Conservation (phyloP, 164 flowering plant species). For the Berberis vulgaris region DNA sequence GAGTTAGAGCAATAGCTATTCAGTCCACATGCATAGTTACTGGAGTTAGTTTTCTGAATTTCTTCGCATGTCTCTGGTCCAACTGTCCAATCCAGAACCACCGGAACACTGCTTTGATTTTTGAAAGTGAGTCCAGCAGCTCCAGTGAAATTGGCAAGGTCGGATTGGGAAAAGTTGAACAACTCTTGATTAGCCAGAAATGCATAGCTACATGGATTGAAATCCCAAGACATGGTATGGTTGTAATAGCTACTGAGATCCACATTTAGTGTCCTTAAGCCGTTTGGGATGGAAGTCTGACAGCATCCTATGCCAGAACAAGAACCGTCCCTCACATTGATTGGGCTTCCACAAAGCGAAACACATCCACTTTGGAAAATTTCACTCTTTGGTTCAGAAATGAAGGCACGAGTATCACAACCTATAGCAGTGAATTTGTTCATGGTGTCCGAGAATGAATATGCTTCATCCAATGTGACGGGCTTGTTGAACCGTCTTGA, state of each 20-base stretch:
- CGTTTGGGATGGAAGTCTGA: constrained; percentile 9
- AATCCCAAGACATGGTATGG: not conserved
- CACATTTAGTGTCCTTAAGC: not conserved
- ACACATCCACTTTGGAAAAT: constrained; percentile 5
- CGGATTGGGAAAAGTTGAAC: constrained; percentile 1
- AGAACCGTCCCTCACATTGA: not conserved
- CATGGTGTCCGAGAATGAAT: constrained; percentile 5
- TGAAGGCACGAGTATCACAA: constrained; percentile 12
- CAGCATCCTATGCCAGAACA: constrained; percentile 19
- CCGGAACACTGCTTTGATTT: not conserved
- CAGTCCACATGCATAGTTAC: constrained; percentile 5
- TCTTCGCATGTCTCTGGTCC: constrained; percentile 9
- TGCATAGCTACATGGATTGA: constrained; percentile 13
- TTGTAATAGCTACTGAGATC: not conserved
- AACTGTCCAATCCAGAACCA: constrained; percentile 11
- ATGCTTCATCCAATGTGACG: not conserved
- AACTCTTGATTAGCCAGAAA: constrained; percentile 5
- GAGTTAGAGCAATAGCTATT: constrained; percentile 5
- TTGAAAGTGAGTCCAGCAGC: not conserved
- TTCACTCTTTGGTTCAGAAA: not conserved
- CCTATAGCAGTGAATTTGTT: constrained; percentile 15
- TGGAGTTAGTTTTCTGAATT: not conserved
- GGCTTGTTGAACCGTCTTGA: no score
- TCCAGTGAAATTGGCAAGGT: not conserved
- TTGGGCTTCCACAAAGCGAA: constrained; percentile 4